phyloP scores from a whole-genome alignment of 176 grass and related monocot species.

The Musa itinerans region DNA sequence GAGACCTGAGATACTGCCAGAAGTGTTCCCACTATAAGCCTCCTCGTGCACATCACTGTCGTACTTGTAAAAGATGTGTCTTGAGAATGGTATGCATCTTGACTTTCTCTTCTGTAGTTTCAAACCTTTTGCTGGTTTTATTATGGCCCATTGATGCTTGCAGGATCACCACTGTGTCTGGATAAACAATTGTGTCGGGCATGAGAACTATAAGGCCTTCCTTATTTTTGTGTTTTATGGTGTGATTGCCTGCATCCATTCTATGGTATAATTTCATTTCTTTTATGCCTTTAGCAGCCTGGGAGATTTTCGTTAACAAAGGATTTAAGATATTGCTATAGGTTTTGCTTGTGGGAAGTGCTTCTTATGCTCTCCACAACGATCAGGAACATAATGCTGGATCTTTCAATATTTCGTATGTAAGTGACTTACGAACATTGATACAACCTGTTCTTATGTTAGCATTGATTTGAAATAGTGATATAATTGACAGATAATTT shows the following conservation, averaged over 20 bases:
- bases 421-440: slow-evolving; percentile 31
- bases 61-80: slow-evolving; percentile 97
- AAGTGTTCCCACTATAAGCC: slow-evolving; percentile 94
- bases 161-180: slow-evolving; percentile 97
- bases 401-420: slow-evolving; percentile 68
- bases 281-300: slow-evolving; percentile 3
- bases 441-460: not conserved
- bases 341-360: slow-evolving; percentile 63
- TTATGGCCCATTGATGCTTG: slow-evolving; percentile 13
- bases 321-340: slow-evolving; percentile 32
- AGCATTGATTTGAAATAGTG: slow-evolving; percentile 2
- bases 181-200: slow-evolving; percentile 98
- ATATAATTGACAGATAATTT: slow-evolving; percentile 55
- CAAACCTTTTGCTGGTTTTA: not conserved
- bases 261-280: slow-evolving; percentile 38
- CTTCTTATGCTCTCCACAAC: slow-evolving; percentile 39
- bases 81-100: slow-evolving; percentile 61
- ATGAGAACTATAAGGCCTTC: slow-evolving; percentile 88
- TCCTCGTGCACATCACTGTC: slow-evolving; percentile 84
- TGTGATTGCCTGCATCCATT: slow-evolving; percentile 72
- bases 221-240: slow-evolving; percentile 75
- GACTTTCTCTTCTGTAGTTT: slow-evolving; percentile 3
- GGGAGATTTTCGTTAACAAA: slow-evolving; percentile 1
- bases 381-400: slow-evolving; percentile 45
- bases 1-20: slow-evolving; percentile 92